Conservation (phyloP, 768 basidiomycete species). For the Lyophyllum decastes region DNA sequence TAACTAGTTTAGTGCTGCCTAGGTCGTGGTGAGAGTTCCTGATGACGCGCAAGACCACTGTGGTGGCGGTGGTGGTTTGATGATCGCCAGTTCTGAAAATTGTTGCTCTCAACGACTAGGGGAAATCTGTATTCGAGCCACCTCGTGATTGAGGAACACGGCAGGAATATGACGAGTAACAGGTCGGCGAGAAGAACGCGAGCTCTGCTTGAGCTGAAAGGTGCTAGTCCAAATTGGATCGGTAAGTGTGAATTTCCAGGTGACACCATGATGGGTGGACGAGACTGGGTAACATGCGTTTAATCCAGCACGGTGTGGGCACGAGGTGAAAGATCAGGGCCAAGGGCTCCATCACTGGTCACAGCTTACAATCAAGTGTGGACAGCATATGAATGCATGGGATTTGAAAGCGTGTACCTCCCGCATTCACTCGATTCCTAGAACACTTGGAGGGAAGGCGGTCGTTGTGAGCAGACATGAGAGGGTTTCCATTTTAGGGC, state of each 20-base stretch:
- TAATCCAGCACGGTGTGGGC: background rate
- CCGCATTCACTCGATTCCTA: background rate
- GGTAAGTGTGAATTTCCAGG: background rate
- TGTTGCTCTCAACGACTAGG: no score
- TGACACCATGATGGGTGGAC: background rate
- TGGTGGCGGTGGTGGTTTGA: no score
- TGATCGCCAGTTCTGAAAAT: no score
- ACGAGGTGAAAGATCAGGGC: background rate
- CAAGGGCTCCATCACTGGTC: background rate
- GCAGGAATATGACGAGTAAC: no score
- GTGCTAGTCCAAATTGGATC: no score
- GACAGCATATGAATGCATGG: background rate
- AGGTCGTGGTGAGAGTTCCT: no score
- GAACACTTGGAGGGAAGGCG: background rate
- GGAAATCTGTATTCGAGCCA: no score
- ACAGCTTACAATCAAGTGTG: background rate
- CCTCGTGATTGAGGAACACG: no score
- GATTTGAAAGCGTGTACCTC: background rate
- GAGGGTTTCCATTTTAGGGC: background rate
- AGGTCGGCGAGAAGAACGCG: no score
- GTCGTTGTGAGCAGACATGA: background rate
- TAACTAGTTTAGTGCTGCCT: no score
- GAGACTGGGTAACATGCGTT: background rate
- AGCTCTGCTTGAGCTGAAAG: no score
- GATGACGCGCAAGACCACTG: no score